A percentile compares a stretch with the other conserved stretches of the same genome.
Conservation (phyloP, 768 basidiomycete species). For the Lactarius tabidus region DNA sequence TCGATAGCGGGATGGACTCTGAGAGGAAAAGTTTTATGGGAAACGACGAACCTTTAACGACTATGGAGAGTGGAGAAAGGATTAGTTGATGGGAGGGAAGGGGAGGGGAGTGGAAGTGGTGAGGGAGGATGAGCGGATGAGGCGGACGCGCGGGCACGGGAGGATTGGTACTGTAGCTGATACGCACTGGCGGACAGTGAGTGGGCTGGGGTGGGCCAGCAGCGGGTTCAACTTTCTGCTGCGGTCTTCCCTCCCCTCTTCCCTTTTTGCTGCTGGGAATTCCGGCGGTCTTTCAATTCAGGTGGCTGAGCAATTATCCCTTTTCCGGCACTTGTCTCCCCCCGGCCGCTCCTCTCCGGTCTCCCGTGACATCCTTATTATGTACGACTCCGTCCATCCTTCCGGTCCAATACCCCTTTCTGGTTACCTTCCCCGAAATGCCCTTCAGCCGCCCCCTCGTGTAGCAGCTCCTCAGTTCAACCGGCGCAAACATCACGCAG, state of each 20-base stretch:
- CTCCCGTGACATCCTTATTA: neutral
- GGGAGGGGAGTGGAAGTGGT: neutral
- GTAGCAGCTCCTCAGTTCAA: too few species aligned
- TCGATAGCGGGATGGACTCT: constrained; percentile 15
- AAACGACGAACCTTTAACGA: constrained; percentile 16
- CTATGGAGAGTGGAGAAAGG: neutral
- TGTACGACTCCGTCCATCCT: neutral
- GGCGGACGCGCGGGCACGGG: constrained; percentile 21
- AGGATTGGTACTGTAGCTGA: neutral
- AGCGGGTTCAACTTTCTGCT: constrained; percentile 17
- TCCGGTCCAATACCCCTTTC: too few species aligned
- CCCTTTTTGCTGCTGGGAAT: constrained; percentile 19
- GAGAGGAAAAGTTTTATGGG: neutral
- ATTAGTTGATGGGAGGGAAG: constrained; percentile 8
- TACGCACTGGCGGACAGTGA: constrained; percentile 7
- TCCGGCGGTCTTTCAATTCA: constrained; percentile 13
- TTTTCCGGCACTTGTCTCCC: too few species aligned
- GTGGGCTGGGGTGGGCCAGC: constrained; percentile 17
- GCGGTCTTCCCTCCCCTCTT: neutral
- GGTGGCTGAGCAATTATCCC: constrained; percentile 10
- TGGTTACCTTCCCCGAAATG: too few species aligned
- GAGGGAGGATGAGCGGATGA: constrained; percentile 15
- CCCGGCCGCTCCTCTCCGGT: too few species aligned
- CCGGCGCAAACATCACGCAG: too few species aligned
- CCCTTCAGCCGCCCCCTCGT: too few species aligned